phyloP scores from a whole-genome alignment of 768 basidiomycete genomes.

The Tylopilus cervinicoccineus region DNA sequence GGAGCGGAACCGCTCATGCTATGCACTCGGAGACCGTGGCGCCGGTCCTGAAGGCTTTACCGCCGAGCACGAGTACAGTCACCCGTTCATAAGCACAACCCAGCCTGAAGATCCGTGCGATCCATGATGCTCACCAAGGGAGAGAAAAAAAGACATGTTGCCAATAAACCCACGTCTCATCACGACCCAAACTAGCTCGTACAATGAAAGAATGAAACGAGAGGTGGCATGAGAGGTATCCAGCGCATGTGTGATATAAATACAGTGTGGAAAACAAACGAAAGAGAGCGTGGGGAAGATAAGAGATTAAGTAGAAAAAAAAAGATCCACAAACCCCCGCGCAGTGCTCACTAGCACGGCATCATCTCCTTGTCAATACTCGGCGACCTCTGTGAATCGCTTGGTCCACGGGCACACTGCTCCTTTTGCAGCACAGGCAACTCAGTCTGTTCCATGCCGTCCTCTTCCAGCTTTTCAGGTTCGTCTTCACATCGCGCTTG shows the following conservation, averaged over 20 bases:
- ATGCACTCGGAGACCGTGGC: too few species aligned
- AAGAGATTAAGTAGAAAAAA: background rate
- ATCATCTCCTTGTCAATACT: background rate
- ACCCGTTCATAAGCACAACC: too few species aligned
- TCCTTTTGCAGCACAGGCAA: slow-evolving; percentile 1
- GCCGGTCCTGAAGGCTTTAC: too few species aligned
- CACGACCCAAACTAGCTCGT: background rate
- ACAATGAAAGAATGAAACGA: background rate
- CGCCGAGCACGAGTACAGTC: too few species aligned
- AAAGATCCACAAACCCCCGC: background rate
- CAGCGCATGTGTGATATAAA: too few species aligned
- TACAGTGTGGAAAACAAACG: background rate
- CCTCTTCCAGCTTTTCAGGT: background rate
- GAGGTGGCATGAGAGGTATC: too few species aligned
- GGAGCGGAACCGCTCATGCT: too few species aligned
- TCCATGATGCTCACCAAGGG: too few species aligned
- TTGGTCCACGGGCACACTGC: background rate
- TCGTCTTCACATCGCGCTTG: background rate
- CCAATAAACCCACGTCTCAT: too few species aligned
- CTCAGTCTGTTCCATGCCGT: slow-evolving; percentile 1
- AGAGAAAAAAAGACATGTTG: too few species aligned
- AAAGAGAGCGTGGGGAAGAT: too few species aligned
- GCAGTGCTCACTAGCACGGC: background rate
- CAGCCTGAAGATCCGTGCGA: too few species aligned
- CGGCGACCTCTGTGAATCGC: background rate